These are phyloP conservation scores for Myrica gale DNA, from an alignment of 306 rosid genomes.

Conservation along the genomic window DNA sequence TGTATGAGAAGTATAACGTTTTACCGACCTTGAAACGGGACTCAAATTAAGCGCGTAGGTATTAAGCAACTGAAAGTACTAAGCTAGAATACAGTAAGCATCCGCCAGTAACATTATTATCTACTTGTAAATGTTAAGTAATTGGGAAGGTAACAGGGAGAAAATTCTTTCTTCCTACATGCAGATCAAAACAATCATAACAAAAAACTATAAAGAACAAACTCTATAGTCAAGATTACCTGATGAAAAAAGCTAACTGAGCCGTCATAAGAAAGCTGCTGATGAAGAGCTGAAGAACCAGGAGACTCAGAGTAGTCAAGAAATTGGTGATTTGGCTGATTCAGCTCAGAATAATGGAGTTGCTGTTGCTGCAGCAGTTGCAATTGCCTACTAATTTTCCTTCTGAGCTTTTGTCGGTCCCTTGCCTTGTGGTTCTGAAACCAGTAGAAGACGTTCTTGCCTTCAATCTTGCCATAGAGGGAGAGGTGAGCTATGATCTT, in stretches of 20 bases:
- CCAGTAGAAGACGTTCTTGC: slow-evolving; percentile 96
- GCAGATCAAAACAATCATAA: too few relatives aligned
- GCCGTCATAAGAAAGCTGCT: slow-evolving; percentile 37
- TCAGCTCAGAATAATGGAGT: slow-evolving; percentile 25
- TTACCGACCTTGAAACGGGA: not conserved
- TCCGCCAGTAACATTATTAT: too few relatives aligned
- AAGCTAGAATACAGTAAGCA: too few relatives aligned
- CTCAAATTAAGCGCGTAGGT: not conserved
- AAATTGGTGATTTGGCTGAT: slow-evolving; percentile 37
- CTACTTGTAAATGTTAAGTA: too few relatives aligned
- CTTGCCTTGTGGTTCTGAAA: slow-evolving; percentile 97
- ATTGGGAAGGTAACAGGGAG: not conserved
- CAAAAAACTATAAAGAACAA: too few relatives aligned
- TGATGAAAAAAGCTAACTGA: slow-evolving; percentile 41
- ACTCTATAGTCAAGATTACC: slow-evolving; percentile 33
- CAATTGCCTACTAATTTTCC: slow-evolving; percentile 73
- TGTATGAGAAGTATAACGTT: not conserved
- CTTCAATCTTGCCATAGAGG: slow-evolving; percentile 81
- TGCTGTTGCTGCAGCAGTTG: slow-evolving; percentile 58
- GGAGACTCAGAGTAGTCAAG: slow-evolving; percentile 36
- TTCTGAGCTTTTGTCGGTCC: slow-evolving; percentile 78
- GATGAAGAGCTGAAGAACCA: slow-evolving; percentile 32
- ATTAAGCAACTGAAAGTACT: not conserved
- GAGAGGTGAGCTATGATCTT: slow-evolving; percentile 85
- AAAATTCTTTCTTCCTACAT: not conserved